Base-by-base conservation (phyloP, 78 protist species). In the Paratrimastix pyriformis region DNA sequence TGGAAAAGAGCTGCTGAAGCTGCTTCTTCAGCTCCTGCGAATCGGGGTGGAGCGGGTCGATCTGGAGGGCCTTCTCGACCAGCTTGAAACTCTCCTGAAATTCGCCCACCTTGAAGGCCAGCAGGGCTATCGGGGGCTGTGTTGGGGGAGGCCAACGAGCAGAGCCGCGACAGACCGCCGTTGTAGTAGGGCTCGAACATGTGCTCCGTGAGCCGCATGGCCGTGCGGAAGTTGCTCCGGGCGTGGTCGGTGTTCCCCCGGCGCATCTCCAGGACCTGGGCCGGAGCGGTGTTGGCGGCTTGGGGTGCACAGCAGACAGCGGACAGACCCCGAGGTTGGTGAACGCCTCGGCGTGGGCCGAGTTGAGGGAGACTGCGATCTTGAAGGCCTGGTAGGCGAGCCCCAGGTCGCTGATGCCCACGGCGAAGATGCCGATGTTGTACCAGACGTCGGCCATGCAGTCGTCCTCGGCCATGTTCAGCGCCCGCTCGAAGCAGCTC, bases 361-460 rank as follows among this genome's bases (percentile, higher is more conserved):
- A 21, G 72, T 83, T 76, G 46, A 76, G 35, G 18, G 83, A 44
- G 15, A 80, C 43, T 2, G 85, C 77, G 7, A 77, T 54, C 78
- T 80, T 75, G 44, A 83, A 79, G 7, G 89, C 83, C 65, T 90
- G 91, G 60, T 83, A 80, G 1, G 91, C 91, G 4, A 90, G 79
- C 7, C 81, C 80, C 9, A 80, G 48, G 38, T 90, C 91, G 0
- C 94, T 90, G 38, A 87, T 81, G 9, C 86, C 88, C 24, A 90
- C 69, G n/a, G 86, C 86, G n/a, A 86, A 69, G 40, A 80, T 81
- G 2, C 86, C 87, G 33, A 90, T 21, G 71, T 90, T 90, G 80
- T 75, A 87, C 93, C 93, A 89, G 21, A 84, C 73, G 64, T 89
- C 93, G 26, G 85, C 75, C 58, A 52, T 52, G 46, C 26, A 4